Evolutionary conservation across 352 stramenopile species (phyloP).

Genomic region (Phytophthora pistaciae): DNA sequence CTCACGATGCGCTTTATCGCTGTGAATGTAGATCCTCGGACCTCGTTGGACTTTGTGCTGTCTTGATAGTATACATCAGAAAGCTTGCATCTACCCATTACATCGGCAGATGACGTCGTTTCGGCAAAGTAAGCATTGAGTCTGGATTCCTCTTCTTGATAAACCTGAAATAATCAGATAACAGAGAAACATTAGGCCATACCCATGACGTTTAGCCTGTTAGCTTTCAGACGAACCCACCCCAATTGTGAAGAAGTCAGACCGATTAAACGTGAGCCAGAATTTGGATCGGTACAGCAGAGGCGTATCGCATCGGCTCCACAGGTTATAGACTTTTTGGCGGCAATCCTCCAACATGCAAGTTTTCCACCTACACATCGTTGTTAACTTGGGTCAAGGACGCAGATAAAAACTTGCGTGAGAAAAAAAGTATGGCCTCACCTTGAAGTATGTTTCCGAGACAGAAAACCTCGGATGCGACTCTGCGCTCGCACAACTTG

Average conservation of each 20-base stretch:
- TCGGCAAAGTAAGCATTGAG: slow-evolving; percentile 21
- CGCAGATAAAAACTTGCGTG: neutral
- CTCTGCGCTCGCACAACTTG: slow-evolving; percentile 76
- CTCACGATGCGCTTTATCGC: slow-evolving; percentile 25
- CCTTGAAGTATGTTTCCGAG: slow-evolving; percentile 66
- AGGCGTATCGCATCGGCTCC: slow-evolving; percentile 70
- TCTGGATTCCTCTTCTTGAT: slow-evolving; percentile 69
- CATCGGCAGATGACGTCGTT: slow-evolving; percentile 4
- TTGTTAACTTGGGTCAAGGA: neutral
- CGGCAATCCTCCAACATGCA: slow-evolving; percentile 63
- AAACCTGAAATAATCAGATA: slow-evolving; percentile 47
- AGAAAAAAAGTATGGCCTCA: slow-evolving; percentile 21
- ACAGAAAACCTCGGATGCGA: slow-evolving; percentile 63
- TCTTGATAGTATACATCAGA: slow-evolving; percentile 8
- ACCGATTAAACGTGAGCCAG: slow-evolving; percentile 78
- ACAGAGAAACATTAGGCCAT: neutral
- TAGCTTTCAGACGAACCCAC: slow-evolving; percentile 36
- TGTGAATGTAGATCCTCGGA: slow-evolving; percentile 16
- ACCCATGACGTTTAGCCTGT: neutral
- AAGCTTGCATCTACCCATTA: slow-evolving; percentile 5
- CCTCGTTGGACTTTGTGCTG: slow-evolving; percentile 13
- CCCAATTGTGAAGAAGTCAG: slow-evolving; percentile 83
- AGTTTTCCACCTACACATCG: slow-evolving; percentile 61
- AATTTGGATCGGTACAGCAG: slow-evolving; percentile 85
- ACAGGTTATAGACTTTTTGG: slow-evolving; percentile 74